Evolutionary conservation across 306 rosid genomes (phyloP).

Genomic region (Ziziphus jujuba): DNA sequence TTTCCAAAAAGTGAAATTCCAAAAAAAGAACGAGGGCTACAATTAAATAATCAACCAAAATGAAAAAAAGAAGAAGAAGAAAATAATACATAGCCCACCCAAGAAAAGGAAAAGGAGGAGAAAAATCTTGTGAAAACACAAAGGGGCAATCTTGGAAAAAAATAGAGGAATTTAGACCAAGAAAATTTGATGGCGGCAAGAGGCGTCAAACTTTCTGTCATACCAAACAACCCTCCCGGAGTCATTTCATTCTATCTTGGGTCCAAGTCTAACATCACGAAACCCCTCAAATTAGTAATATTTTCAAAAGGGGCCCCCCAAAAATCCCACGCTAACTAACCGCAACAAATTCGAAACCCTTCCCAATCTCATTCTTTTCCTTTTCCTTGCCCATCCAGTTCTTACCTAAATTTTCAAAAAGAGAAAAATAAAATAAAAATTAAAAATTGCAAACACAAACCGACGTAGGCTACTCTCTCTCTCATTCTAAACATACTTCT

Average conservation of each 20-base stretch:
- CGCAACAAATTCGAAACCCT: background rate
- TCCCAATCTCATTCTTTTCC: too few relatives aligned
- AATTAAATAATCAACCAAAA: background rate
- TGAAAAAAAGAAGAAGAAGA: background rate
- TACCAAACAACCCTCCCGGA: conserved; percentile 20
- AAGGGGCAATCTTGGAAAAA: conserved; percentile 27
- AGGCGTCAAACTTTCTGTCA: conserved; percentile 41
- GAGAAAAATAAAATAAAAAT: background rate
- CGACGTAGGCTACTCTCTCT: conserved; percentile 27
- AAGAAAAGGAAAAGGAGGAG: too few relatives aligned
- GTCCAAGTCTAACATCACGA: background rate
- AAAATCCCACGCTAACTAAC: too few relatives aligned
- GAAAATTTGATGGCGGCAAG: conserved; percentile 19
- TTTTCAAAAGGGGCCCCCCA: background rate
- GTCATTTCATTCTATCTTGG: background rate
- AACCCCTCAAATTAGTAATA: background rate
- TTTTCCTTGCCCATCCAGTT: conserved; percentile 3
- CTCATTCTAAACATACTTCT: background rate
- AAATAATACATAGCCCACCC: background rate
- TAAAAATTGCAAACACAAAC: conserved; percentile 16
- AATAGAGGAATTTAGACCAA: background rate
- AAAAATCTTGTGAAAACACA: too few relatives aligned
- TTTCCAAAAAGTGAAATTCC: too few relatives aligned
- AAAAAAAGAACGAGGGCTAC: too few relatives aligned
- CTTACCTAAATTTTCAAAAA: background rate